Base-by-base conservation (phyloP, 768 basidiomycete species). In the Mycena kentingensis region DNA sequence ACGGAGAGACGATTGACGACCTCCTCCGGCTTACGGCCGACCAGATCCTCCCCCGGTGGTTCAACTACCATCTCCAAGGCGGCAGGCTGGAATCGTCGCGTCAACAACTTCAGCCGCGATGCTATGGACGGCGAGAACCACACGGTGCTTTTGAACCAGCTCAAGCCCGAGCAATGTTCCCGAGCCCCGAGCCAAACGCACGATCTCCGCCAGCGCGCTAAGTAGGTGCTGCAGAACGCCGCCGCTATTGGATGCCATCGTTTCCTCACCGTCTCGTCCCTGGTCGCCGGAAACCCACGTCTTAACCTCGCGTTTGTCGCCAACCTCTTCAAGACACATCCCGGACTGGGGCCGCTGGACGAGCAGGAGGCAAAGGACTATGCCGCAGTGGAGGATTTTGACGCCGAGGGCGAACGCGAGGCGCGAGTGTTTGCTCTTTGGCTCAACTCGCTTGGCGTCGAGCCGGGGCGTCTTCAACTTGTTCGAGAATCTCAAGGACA, bases 291-390 rank as follows among this genome's bases (percentile, higher is more conserved):
- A 18, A 99, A 99, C 68, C 95, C 94, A 8, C 93, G 95, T 61
- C 82, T 99, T 38, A 99, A 99, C 71, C 88, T 99, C 49, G 93
- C 93, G 15, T 99, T 98, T 67, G 96, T 98, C 53, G 97, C 97
- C 34, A 96, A 98, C 71, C 81, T 99, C 48, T 99, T 99, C 83
- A 99, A 99, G 76, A 98, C 92, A 2, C 86, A 90, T 71, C 97
- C 96, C 0, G 93, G 96, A 0, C 85, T 98, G 27, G 97, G 82
- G 55, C 96, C 96, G 2, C 82, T 98, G 38, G 94, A 96, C 65
- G 93, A 94, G 64, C 83, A 93, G 65, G 94, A 98, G 67, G 89
- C 89, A 4, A 93, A 96, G 56, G 89, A 90, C 60, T 91, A 91
- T 54, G 90, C 90, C 21, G 82, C 76, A 0, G 82, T 99, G 29